Evolutionary conservation across 768 basidiomycete genomes (phyloP).

Genomic region (Russula vinacea): DNA sequence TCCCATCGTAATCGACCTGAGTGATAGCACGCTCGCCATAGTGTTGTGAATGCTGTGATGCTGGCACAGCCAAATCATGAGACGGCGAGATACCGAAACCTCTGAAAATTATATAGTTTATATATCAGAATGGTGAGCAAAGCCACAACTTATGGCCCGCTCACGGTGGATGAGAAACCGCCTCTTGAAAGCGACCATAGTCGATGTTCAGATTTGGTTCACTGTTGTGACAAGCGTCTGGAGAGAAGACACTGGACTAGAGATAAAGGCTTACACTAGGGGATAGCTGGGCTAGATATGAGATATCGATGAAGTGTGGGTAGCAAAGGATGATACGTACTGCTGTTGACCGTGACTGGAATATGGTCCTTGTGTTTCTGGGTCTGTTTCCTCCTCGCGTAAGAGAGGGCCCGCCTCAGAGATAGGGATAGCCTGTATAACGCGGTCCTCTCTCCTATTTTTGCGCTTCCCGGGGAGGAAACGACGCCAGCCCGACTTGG

Average conservation of each 20-base stretch:
- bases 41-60: slow-evolving; percentile 20
- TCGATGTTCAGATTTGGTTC: slow-evolving; percentile 26
- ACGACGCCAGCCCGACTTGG: slow-evolving; percentile 24
- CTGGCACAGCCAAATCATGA: slow-evolving; percentile 16
- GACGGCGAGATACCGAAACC: slow-evolving; percentile 3
- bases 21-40: slow-evolving; percentile 27
- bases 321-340: slow-evolving; percentile 6
- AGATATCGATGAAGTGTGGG: slow-evolving; percentile 3
- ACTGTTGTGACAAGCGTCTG: slow-evolving; percentile 8
- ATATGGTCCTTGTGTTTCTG: slow-evolving; percentile 5
- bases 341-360: not conserved
- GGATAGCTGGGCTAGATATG: slow-evolving; percentile 3
- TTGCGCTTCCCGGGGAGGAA: slow-evolving; percentile 21
- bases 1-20: slow-evolving; percentile 21
- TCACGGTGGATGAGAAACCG: slow-evolving; percentile 18
- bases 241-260: not conserved
- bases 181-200: slow-evolving; percentile 28
- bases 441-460: slow-evolving; percentile 14
- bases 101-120: slow-evolving; percentile 6
- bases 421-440: slow-evolving; percentile 23
- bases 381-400: slow-evolving; percentile 14
- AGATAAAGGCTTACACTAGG: not conserved
- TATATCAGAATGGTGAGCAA: not conserved
- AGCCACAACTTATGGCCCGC: not conserved
- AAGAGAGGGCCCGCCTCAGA: slow-evolving; percentile 9